Evolutionary conservation across 2,329 filamentous ascomycete genomes (phyloP), one percentile per base, ranked within the genome.

Genomic region (Botrytis tulipae): DNA sequence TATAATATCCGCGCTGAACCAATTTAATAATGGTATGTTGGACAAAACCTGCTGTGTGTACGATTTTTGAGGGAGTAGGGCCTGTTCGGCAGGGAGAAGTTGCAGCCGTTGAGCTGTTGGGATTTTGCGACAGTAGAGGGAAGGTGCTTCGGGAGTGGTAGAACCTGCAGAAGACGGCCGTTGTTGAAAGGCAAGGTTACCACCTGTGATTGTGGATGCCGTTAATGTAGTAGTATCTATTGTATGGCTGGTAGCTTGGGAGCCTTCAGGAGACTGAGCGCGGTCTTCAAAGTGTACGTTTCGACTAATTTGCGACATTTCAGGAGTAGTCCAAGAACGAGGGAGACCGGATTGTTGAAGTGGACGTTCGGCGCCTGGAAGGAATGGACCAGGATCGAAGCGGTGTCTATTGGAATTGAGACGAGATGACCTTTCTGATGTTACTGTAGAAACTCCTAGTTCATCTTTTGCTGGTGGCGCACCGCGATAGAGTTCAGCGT

Each of bases 1-100:
- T 78, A 95, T 94, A 82, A 95, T 89, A 78, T 86, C 83, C 9
- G 84, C 90, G 63, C 89, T 90, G 80, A 94, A 91, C 89, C 91
- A 94, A 78, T 87, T 88, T 75, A 94, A 83, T 75, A 94, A 86
- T 3, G 92, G 92, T 59, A 94, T 88, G 71, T 87, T 88, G 76
- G 87, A 87, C 72, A 92, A 82, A 32, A 93, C 80, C 70, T 89
- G 87, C 82, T 93, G 90, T 51, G 87, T 84, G 72, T 89, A 85
- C 4, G 90, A 91, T 67, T 89, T 89, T 77, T 92, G 90, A 4
- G 91, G 92, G 22, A 91, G 87, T 42, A 94, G 85, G 14, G 92
- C 92, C 82, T 92, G 89, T 75, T 92, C 88, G 65, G 91, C 88
- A 1, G 92, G 90, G 51, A 92, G 86, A 59, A 94, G 86, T 78